Evolutionary conservation across 2,329 filamentous ascomycete species (phyloP), one percentile per base, ranked within the genome.

Genomic region (Pseudogymnoascus sp.): DNA sequence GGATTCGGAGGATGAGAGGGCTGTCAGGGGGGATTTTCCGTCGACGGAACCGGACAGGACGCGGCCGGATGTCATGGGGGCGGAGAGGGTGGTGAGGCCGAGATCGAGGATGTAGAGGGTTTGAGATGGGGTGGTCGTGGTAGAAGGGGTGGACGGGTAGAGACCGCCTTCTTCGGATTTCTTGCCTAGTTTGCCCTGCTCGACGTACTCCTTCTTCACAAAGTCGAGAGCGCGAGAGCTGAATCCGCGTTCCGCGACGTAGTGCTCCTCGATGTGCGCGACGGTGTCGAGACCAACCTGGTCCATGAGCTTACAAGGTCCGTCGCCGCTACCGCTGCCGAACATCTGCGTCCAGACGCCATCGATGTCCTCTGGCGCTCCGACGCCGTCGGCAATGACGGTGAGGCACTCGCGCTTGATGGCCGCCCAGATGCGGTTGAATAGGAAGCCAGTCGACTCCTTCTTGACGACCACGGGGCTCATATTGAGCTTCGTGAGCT

Each of bases 401-500:
- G 70, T 65, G 7, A 76, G 69, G 4, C 71, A 67, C 67, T 76
- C 74, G n/a, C 74, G 68, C 62, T 76, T 76, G 47, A 76, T 74
- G 16, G 74, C 74, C 2, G 74, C 73, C 74, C 74, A 76, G 43
- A 76, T 71, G n/a, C 74, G 67, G 59, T 76, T 76, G 59, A 74
- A 74, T 5, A 76, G 72, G 61, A 75, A 76, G 0, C 74, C 74
- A 5, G 70, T 75, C 1, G 73, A 75, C 25, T 69, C 66, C 43
- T 67, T 66, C 35, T 67, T 69, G 3, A 75, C 74, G 57, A 72
- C 70, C 60, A 74, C 73, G 3, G 74, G 74, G 1, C 66, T 67
- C 63, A 76, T 72, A 0, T 73, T 73, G 37, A 75, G 70, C 3
- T 66, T 65, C 38, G 65, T 67, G 39, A 68, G 68, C 60, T 71